These are phyloP conservation scores for Sphagnum tenellum DNA, from an alignment of 225 moss, liverwort and hornwort species.

Conservation along the genomic window DNA sequence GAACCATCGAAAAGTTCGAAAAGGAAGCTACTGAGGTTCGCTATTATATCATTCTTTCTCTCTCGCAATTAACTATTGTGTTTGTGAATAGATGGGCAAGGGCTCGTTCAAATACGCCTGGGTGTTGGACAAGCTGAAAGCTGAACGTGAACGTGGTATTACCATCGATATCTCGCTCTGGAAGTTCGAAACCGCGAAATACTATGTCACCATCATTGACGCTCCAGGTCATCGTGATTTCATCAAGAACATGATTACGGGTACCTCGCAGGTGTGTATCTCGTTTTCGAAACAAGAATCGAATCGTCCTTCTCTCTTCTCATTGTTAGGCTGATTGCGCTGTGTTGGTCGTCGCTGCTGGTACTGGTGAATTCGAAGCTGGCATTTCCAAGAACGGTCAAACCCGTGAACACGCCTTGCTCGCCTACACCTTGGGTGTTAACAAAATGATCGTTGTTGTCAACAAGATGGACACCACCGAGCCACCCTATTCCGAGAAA, in stretches of 20 bases:
- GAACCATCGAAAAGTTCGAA: constrained; percentile 43
- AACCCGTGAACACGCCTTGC: neutral
- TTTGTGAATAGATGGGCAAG: constrained; percentile 52
- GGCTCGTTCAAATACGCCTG: constrained; percentile 48
- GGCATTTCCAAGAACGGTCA: neutral
- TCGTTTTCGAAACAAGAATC: too few species aligned
- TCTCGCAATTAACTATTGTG: too few species aligned
- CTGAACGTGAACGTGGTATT: constrained; percentile 47
- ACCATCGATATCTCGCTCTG: constrained; percentile 43
- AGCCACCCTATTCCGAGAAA: too few species aligned
- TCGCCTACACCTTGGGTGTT: neutral
- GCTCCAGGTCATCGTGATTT: constrained; percentile 50
- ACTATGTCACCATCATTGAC: constrained; percentile 41
- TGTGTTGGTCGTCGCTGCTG: neutral
- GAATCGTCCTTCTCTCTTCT: too few species aligned
- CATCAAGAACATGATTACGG: constrained; percentile 47
- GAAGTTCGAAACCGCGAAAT: constrained; percentile 39
- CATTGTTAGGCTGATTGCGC: too few species aligned
- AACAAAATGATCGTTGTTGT: neutral
- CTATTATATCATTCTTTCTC: too few species aligned
- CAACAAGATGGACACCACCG: neutral
- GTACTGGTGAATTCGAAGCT: neutral
- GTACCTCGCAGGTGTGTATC: too few species aligned
- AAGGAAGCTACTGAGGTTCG: constrained; percentile 45
- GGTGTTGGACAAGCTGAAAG: constrained; percentile 49